Percentiles rank a stretch among this genome's conserved stretches.
These are phyloP conservation scores for Oryza coarctata DNA, from an alignment of 176 grass and related monocot genomes.

Conservation along the genomic window DNA sequence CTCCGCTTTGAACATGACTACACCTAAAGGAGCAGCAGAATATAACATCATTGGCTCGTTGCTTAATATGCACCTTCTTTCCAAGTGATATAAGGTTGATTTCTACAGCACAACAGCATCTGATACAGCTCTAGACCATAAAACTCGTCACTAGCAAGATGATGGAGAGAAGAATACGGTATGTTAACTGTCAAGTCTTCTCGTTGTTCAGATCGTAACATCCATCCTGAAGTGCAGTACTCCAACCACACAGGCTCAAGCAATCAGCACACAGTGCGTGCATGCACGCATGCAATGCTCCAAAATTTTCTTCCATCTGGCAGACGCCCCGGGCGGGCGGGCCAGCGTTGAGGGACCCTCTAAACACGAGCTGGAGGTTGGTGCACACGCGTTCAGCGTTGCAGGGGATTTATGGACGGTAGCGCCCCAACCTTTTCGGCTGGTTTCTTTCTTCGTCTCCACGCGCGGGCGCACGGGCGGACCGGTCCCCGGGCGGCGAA, in stretches of 20 bases:
- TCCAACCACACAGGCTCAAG: background rate
- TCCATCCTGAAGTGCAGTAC: background rate
- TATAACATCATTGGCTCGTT: background rate
- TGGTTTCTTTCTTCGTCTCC: background rate
- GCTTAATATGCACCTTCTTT: background rate
- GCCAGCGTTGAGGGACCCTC: background rate
- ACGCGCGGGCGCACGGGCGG: background rate
- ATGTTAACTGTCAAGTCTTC: background rate
- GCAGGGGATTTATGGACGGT: background rate
- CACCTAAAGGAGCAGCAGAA: background rate
- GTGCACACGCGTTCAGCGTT: background rate
- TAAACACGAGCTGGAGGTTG: conserved; percentile 5
- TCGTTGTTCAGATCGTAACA: background rate
- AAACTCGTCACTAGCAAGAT: background rate
- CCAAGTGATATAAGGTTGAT: background rate
- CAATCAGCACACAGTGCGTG: background rate
- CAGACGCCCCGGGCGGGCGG: background rate
- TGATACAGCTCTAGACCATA: background rate
- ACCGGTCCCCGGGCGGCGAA: background rate
- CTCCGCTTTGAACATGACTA: background rate
- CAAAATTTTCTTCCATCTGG: background rate
- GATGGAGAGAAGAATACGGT: background rate
- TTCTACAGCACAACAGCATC: background rate
- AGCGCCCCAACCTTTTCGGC: background rate
- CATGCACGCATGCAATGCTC: background rate